These are phyloP conservation scores for Debaryomyces subglobosus DNA, from an alignment of 1,139 yeast species.

Conservation along the genomic window DNA sequence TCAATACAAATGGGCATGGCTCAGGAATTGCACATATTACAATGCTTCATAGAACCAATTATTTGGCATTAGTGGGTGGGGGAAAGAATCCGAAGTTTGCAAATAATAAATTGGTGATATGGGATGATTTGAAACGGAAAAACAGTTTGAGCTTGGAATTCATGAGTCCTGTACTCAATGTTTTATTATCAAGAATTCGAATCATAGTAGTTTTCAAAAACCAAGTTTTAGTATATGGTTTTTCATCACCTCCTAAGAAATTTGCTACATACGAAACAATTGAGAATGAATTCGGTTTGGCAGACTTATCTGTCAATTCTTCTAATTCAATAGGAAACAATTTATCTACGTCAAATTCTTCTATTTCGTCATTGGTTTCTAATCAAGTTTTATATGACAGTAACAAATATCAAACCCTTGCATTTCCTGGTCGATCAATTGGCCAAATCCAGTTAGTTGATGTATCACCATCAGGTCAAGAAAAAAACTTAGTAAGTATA, in stretches of 20 bases:
- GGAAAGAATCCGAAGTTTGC: slow-evolving; percentile 80
- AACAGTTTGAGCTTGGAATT: slow-evolving; percentile 78
- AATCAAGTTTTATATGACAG: slow-evolving; percentile 19
- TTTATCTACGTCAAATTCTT: slow-evolving; percentile 20
- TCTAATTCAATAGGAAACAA: slow-evolving; percentile 11
- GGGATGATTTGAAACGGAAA: slow-evolving; percentile 88
- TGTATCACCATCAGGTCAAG: slow-evolving; percentile 62
- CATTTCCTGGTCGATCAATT: slow-evolving; percentile 67
- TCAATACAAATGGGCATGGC: slow-evolving; percentile 28
- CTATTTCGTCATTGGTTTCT: slow-evolving; percentile 14
- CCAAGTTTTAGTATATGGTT: slow-evolving; percentile 75
- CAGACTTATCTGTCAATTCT: slow-evolving; percentile 55
- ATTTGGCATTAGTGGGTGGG: slow-evolving; percentile 87
- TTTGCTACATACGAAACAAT: slow-evolving; percentile 73
- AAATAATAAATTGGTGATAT: slow-evolving; percentile 73
- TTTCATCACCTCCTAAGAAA: slow-evolving; percentile 75
- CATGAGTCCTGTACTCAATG: slow-evolving; percentile 71
- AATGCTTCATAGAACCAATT: slow-evolving; percentile 90
- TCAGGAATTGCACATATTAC: slow-evolving; percentile 75
- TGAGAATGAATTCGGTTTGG: slow-evolving; percentile 69
- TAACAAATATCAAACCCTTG: slow-evolving; percentile 53
- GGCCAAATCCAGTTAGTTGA: slow-evolving; percentile 86
- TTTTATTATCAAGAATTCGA: slow-evolving; percentile 71
- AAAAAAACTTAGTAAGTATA: slow-evolving; percentile 64
- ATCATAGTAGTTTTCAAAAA: slow-evolving; percentile 71